Evolutionary conservation across 208 protist species (phyloP).

Genomic region (Leishmania major): DNA sequence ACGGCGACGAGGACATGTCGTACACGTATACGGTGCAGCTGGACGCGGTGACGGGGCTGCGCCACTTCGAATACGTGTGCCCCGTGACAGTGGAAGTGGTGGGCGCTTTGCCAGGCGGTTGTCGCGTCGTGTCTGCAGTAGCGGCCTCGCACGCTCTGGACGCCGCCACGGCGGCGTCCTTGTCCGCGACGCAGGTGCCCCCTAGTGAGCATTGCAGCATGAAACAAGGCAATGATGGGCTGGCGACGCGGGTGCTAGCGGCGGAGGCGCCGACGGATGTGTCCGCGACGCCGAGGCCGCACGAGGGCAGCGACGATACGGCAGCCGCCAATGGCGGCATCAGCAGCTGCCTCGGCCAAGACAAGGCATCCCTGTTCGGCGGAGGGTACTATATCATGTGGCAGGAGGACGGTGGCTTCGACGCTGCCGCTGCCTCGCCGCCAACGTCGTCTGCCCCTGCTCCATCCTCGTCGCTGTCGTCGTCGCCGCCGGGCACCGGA

Average conservation of each 20-base stretch:
- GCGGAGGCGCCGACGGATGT: background rate
- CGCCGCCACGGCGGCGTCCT: background rate
- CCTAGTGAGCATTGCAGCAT: background rate
- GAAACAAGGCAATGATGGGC: background rate
- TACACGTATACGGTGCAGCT: constrained; percentile 43
- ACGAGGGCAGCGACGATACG: background rate
- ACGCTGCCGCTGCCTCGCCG: background rate
- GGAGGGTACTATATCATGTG: background rate
- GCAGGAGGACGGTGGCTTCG: background rate
- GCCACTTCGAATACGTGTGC: constrained; percentile 46
- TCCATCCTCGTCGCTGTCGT: background rate
- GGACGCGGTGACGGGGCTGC: constrained; percentile 27
- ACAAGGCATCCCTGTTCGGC: background rate
- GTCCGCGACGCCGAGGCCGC: background rate
- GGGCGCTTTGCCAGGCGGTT: constrained; percentile 23
- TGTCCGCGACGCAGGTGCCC: background rate
- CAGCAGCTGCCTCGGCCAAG: background rate
- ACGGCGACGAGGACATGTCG: constrained; percentile 23
- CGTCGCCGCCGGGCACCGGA: background rate
- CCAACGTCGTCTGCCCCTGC: background rate
- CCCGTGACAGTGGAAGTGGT: constrained; percentile 46
- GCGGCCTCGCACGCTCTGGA: constrained; percentile 1
- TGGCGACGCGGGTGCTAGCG: background rate
- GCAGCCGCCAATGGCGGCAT: background rate
- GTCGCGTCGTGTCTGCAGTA: constrained; percentile 6